These are phyloP conservation scores for Cystobasidiaceae sp. DNA, from an alignment of 1,284 basidiomycete genomes.

Conservation along the genomic window DNA sequence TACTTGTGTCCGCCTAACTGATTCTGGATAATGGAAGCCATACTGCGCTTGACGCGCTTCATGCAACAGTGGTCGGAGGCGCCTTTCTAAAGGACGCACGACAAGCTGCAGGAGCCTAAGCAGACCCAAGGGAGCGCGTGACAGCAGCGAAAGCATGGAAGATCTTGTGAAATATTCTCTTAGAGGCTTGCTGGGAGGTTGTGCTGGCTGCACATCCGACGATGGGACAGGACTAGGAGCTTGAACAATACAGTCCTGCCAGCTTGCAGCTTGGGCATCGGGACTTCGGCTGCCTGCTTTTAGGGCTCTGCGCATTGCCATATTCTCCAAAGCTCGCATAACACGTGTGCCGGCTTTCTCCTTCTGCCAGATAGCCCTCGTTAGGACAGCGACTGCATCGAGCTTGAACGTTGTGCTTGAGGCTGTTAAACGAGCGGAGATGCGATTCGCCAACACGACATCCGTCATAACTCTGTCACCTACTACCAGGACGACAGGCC, in stretches of 20 bases:
- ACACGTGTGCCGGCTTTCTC: conserved; percentile 44
- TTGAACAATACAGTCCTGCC: conserved; percentile 1
- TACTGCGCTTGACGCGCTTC: conserved; percentile 16
- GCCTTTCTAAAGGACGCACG: too few relatives aligned
- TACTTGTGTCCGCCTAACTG: not conserved
- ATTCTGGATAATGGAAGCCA: not conserved
- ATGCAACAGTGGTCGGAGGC: not conserved
- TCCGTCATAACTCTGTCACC: conserved; percentile 91
- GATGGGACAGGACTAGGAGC: not conserved
- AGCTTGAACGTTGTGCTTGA: not conserved
- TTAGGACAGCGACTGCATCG: conserved; percentile 44
- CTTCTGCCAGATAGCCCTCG: conserved; percentile 43
- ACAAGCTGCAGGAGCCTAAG: too few relatives aligned
- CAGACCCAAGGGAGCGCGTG: not conserved
- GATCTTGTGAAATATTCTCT: not conserved
- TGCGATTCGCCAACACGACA: conserved; percentile 72
- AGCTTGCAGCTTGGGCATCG: not conserved
- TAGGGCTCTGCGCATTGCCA: conserved; percentile 24
- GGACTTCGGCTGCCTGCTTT: not conserved
- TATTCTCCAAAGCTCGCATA: conserved; percentile 43
- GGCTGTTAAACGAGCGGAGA: conserved; percentile 41
- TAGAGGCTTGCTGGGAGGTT: not conserved
- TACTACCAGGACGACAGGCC: conserved; percentile 60
- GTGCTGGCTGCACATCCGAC: not conserved
- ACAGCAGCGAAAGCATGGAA: too few relatives aligned